These are phyloP conservation scores for Conringia planisiliqua DNA, from an alignment of 345 rosid species.

Conservation along the genomic window DNA sequence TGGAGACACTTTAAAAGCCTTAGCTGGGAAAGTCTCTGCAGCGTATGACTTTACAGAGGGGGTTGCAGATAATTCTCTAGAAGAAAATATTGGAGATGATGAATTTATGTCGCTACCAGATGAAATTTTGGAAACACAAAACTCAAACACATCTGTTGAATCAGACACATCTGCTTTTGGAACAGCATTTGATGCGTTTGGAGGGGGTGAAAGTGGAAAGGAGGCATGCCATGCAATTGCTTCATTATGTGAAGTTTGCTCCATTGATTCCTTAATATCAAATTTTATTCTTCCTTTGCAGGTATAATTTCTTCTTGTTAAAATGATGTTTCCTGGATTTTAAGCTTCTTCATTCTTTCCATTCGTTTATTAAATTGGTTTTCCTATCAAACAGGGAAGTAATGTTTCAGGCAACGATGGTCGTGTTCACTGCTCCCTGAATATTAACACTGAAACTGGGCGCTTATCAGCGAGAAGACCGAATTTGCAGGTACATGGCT, in stretches of 20 bases:
- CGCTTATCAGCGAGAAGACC: conserved; percentile 97
- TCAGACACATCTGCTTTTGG: conserved; percentile 54
- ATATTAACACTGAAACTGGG: conserved; percentile 97
- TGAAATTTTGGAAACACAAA: conserved; percentile 27
- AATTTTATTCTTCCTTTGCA: conserved; percentile 95
- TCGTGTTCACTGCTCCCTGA: conserved; percentile 91
- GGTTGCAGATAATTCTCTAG: conserved; percentile 33
- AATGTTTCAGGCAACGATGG: conserved; percentile 77
- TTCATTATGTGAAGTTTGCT: conserved; percentile 84
- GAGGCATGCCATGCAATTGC: conserved; percentile 94
- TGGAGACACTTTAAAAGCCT: conserved; percentile 70
- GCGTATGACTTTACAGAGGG: conserved; percentile 47
- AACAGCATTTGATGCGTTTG: conserved; percentile 52
- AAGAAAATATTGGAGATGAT: conserved; percentile 33
- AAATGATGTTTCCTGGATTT: neutral
- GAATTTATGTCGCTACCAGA: conserved; percentile 12
- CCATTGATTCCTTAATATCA: conserved; percentile 88
- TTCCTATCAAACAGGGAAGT: conserved; percentile 50
- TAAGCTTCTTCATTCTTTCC: neutral
- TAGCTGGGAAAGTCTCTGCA: conserved; percentile 78
- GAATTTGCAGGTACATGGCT: conserved; percentile 68
- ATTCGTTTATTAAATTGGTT: neutral
- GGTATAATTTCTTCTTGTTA: conserved; percentile 41
- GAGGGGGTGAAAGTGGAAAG: conserved; percentile 51
- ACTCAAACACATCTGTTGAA: conserved; percentile 25